Base-by-base conservation (phyloP, 176 grass and related monocot genomes). In the Puya raimondii region DNA sequence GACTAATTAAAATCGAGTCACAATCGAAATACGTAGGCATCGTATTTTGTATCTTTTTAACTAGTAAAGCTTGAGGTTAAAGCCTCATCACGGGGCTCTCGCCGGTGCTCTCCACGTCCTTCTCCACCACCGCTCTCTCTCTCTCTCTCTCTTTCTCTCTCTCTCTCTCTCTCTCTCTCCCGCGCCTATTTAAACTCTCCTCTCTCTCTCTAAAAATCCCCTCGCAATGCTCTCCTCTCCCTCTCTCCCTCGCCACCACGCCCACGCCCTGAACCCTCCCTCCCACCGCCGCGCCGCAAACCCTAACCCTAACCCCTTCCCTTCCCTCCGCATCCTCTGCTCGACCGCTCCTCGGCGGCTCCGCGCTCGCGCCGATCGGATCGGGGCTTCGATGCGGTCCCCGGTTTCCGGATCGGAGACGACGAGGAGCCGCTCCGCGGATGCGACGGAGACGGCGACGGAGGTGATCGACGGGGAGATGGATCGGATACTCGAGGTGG, bases 401-500 rank as follows among this genome's bases (percentile, higher is more conserved):
- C 20, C 54, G 15, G 15, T 18, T 59, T 17, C 15, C 13, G 2
- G n/a, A 9, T 20, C n/a, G 15, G 33, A 42, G 33, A 42, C 33
- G 33, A 0, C 33, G 33, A 42, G 33, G 33, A 5, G 33, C 0
- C 6, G 33, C 33, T 0, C 4, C 33, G 33, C 4, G 33, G 33
- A 42, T 42, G 33, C 33, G 33, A 15, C n/a, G 54, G 54, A 7
- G 21, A 51, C 68, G 53, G 17, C n/a, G 23, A 61, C 9, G 26
- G 53, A 2, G 50, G 63, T 47, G 67, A 76, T 15, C n/a, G 58
- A 52, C 51, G 29, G 63, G 9, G 80, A 69, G 48, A 53, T 86
- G 70, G 86, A 87, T 50, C 63, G 65, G 72, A 63, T 96, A 50
- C 67, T 92, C 54, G 83, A 83, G 79, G 86, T 87, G 64, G 88